Evolutionary conservation across 106 monocot species (phyloP), one percentile per base, ranked within the genome.

Genomic region (Allium fistulosum): DNA sequence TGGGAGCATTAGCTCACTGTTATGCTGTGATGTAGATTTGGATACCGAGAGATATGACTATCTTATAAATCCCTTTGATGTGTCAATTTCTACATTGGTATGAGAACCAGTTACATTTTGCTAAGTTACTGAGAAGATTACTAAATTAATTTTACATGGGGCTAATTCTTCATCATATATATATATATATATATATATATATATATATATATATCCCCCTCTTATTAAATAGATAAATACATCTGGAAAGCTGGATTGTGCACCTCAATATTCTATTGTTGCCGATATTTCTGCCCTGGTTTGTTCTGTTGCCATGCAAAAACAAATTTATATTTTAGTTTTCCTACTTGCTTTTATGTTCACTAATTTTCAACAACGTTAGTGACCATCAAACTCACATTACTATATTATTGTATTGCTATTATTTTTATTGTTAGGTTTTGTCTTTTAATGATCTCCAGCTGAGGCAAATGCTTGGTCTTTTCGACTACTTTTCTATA

Each of bases 141-240:
- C n/a, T n/a, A n/a, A n/a, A n/a, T n/a, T n/a, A n/a, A n/a, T n/a
- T n/a, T n/a, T n/a, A n/a, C n/a, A n/a, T n/a, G n/a, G n/a, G n/a
- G n/a, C n/a, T n/a, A n/a, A n/a, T n/a, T n/a, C n/a, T n/a, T n/a
- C n/a, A n/a, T n/a, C n/a, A n/a, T n/a, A n/a, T n/a, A n/a, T n/a
- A n/a, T n/a, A n/a, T n/a, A n/a, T n/a, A n/a, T n/a, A n/a, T n/a
- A n/a, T n/a, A n/a, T n/a, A n/a, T n/a, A n/a, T n/a, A n/a, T n/a
- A n/a, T n/a, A n/a, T n/a, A n/a, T n/a, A n/a, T n/a, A n/a, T n/a
- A n/a, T n/a, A n/a, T n/a, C n/a, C n/a, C n/a, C n/a, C n/a, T n/a
- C n/a, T n/a, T n/a, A n/a, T n/a, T n/a, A n/a, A n/a, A n/a, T n/a
- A 99, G 92, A 89, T 77, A 66, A 89, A 92, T 61, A 99, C 84